Base-by-base conservation (phyloP, 2,329 filamentous ascomycete genomes). In the Penicillium sp. region DNA sequence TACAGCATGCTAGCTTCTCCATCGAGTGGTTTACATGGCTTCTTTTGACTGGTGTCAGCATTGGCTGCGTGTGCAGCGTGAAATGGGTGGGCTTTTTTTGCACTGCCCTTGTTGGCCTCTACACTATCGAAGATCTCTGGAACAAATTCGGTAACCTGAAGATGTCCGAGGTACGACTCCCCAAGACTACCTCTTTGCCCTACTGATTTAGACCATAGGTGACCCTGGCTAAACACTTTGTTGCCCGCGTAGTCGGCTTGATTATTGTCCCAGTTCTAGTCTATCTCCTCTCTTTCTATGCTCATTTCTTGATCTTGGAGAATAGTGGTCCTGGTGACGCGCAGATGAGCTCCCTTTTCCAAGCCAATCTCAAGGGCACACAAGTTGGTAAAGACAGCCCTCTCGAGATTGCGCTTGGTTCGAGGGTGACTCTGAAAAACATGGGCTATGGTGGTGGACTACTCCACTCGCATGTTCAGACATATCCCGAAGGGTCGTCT, bases 261-360 rank as follows among this genome's bases (percentile, higher is more conserved):
- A 99, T 99, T 66, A 75, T 97, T 64, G 85, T 99, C 55, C 95
- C 95, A 7, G 83, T 96, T 73, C 82, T 94, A 62, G 92, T 99
- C 71, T 99, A 99, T 82, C 89, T 97, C 81, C 89, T 97, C 76
- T 96, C 93, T 48, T 99, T 99, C 78, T 96, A 91, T 70, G 81
- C 97, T 58, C 95, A 99, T 81, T 99, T 99, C 78, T 85, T 92
- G 65, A 92, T 99, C 66, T 86, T 99, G 62, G 92, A 96, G 78
- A 94, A 92, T 80, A 94, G 90, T 71, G 95, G 95, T 21, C 95
- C 96, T 7, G 95, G 95, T 58, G 95, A 99, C 82, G 95, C 95
- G n/a, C 95, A 99, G 80, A 99, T 99, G 95, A 97, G 93, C 82
- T 99, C 95, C 29, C 87, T 99, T 55, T 99, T 99, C 86, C 95